Conservation (phyloP, 208 protist species). For the Wallacemonas sp. region DNA sequence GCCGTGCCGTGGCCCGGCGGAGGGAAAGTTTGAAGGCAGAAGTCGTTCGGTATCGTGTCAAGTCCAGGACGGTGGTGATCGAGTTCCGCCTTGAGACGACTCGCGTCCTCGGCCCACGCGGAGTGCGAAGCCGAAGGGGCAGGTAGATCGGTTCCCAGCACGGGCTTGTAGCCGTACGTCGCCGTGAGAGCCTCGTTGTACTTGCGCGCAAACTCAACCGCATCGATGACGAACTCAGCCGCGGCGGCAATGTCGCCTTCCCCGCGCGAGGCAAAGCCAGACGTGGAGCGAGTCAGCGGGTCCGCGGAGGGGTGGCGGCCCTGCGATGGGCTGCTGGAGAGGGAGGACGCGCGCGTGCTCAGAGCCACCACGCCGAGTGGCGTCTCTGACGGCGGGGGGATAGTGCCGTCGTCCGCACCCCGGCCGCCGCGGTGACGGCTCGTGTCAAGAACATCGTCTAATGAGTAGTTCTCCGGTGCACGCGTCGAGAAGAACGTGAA, state of each 20-base stretch:
- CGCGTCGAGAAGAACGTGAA: constrained; percentile 54
- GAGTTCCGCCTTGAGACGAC: constrained; percentile 18
- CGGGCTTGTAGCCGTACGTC: constrained; percentile 74
- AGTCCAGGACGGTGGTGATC: constrained; percentile 38
- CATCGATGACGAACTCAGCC: constrained; percentile 71
- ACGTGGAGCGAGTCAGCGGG: not conserved
- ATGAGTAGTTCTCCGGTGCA: constrained; percentile 49
- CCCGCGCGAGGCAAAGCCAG: not conserved
- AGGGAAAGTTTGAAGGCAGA: constrained; percentile 13
- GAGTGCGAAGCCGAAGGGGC: constrained; percentile 21
- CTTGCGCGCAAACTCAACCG: constrained; percentile 57
- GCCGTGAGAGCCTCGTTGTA: constrained; percentile 71
- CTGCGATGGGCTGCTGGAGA: not conserved
- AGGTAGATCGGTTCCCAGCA: constrained; percentile 10
- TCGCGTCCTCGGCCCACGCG: constrained; percentile 14
- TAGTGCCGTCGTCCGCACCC: constrained; percentile 14
- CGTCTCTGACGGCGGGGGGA: not conserved
- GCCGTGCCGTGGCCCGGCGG: not conserved
- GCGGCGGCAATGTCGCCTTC: not conserved
- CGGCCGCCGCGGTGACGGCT: constrained; percentile 1
- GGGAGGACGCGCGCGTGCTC: not conserved
- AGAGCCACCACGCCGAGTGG: not conserved
- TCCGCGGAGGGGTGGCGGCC: not conserved
- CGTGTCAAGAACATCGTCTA: constrained; percentile 60
- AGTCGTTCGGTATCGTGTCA: constrained; percentile 19